These are phyloP conservation scores for Botryotinia globosa DNA, from an alignment of 2,329 filamentous ascomycete genomes.

Conservation along the genomic window DNA sequence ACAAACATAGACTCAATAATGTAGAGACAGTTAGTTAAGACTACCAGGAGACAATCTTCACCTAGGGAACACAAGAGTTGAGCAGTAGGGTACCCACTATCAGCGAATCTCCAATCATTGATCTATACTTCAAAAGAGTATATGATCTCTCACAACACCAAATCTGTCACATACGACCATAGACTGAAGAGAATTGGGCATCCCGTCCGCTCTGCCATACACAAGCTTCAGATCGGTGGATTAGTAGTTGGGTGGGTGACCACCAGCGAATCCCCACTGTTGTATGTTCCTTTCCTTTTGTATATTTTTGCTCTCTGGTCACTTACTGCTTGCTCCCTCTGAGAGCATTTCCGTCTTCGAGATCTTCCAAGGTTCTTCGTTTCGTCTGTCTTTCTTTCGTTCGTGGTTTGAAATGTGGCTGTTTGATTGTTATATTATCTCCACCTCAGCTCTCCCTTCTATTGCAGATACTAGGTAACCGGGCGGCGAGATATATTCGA, in stretches of 20 bases:
- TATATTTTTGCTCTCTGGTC: not conserved
- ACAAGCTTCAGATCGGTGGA: not conserved
- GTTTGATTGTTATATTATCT: not conserved
- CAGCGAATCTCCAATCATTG: not conserved
- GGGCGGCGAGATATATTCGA: not conserved
- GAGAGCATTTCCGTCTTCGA: not conserved
- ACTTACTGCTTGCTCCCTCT: not conserved
- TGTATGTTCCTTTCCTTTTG: no score
- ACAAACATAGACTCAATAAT: not conserved
- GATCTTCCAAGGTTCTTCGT: not conserved
- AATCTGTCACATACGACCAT: not conserved
- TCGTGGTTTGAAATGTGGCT: not conserved
- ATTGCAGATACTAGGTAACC: not conserved
- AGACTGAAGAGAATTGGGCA: not conserved
- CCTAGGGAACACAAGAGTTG: not conserved
- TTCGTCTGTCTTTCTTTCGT: not conserved
- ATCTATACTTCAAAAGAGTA: not conserved
- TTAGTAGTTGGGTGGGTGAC: not conserved
- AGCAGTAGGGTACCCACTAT: not conserved
- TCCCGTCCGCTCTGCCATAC: not conserved
- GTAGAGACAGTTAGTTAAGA: not conserved
- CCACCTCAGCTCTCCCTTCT: no score
- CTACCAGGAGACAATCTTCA: not conserved
- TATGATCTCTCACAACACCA: fast-evolving
- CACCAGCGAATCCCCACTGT: no score